Evolutionary conservation across 164 flowering plant genomes (phyloP), one percentile per base, ranked within the genome.

Genomic region (Vitis riparia): DNA sequence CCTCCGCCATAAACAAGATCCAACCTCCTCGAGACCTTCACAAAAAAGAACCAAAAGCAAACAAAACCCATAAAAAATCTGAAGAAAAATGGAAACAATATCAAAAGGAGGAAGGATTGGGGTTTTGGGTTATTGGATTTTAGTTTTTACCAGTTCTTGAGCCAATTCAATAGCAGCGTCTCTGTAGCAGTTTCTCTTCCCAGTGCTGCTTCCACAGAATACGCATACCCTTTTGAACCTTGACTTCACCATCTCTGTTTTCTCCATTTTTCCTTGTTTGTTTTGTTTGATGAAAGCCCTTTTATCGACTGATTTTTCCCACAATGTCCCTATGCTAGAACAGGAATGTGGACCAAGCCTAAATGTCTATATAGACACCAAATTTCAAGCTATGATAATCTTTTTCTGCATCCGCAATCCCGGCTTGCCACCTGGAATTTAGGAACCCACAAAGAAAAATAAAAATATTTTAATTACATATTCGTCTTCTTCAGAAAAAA

Each of bases 1-100:
- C 88, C 88, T 55, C 88, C 88, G 3, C 88, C 88, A 69, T 85
- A 85, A 16, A 85, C 89, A 56, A 85, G 81, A 76, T 83, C 84
- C 67, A 85, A 69, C 62, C 73, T 80, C 62, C 82, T 81, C 15
- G 75, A 44, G 0, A 82, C 79, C 85, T 82, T 73, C 55, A 19
- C 17, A 47, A 27, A 11, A 60, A 62, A 52, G 44, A 37, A 37
- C 27, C 27, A 23, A 23, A 23, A 23, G 27, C 27, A 23, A 23
- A 23, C 27, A 23, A 23, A 23, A 23, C 48, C 57, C 10, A 51
- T 29, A 53, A 63, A 47, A 76, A 51, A 67, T 7, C 52, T 23
- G 27, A 23, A 23, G 27, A 27, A 67, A 32, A 55, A 37, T 3
- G 55, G 51, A 49, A 48, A 44, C 53, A 23, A 61, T 14, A 59